Base-by-base conservation (phyloP, 371 early-diverging fungal species). In the Mucor saturninus region DNA sequence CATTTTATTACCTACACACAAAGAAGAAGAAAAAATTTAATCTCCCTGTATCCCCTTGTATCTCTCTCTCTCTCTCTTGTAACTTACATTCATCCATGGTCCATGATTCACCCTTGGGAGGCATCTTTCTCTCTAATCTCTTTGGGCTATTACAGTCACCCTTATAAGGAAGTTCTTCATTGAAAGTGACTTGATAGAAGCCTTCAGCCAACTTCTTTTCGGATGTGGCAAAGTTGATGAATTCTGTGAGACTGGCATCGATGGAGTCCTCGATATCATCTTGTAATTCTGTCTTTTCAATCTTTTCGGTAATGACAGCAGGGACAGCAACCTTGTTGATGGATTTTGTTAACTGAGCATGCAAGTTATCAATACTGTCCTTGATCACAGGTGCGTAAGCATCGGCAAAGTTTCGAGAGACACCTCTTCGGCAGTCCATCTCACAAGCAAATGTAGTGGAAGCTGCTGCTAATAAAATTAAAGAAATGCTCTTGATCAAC, bases 61-160 rank as follows among this genome's bases (percentile, higher is more conserved):
- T 14, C 15, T 21, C 21, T 21, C 21, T 21, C 21, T 21, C 21
- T 21, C 21, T 21, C 21, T 21, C 21, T 21, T 21, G 21, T 21
- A 40, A 62, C 76, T 74, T 71, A 72, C 88, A 88, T 70, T 88
- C 86, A 10, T 79, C 77, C 64, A 80, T 57, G 11, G 75, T 78
- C 88, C 88, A 88, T 39, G 72, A 72, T 53, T 80, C 82, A 13
- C 86, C 86, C 0, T 30, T 11, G 37, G 84, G 84, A 54, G 88
- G 88, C 79, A 83, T 83, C 30, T 61, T 74, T 61, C 79, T 68
- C 10, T 28, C 71, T 4, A 88, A 69, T 49, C 85, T 76, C 7
- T 54, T 62, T 45, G 88, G 86, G 58, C 80, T 55, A 46, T 88
- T 85, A 73, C 88, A 88, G 45, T 88, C 86, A 29, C 88, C 88